Percentiles rank a stretch among this genome's conserved stretches.
Conservation (phyloP, 805 yeast genomes). For the Isabelozyma gotoi region DNA sequence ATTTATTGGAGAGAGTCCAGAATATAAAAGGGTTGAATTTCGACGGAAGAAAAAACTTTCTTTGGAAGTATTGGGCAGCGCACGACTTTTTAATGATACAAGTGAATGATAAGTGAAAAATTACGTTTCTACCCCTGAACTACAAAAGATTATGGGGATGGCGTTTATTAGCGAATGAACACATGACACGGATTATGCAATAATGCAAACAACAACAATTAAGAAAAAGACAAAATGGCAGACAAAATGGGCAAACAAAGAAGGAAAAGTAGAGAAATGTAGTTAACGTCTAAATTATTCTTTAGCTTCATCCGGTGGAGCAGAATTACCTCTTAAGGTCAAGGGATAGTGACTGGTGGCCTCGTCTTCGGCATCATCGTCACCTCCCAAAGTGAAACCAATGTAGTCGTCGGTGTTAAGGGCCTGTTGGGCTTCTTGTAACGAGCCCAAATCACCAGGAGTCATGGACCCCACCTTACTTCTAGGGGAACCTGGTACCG, state of each 20-base stretch:
- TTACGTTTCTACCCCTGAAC: too few species aligned
- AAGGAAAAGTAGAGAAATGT: too few species aligned
- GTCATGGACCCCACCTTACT: slow-evolving; percentile 80
- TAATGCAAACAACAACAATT: background rate
- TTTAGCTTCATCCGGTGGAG: slow-evolving; percentile 33
- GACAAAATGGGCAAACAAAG: too few species aligned
- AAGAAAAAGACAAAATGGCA: too few species aligned
- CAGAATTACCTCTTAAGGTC: slow-evolving; percentile 50
- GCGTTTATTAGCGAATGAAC: background rate
- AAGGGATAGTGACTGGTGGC: slow-evolving; percentile 42
- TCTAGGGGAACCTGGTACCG: slow-evolving; percentile 97
- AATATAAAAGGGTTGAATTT: background rate
- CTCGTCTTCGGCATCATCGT: slow-evolving; percentile 40
- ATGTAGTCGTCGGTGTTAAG: slow-evolving; percentile 76
- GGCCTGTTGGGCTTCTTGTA: slow-evolving; percentile 82
- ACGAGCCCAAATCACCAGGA: slow-evolving; percentile 96
- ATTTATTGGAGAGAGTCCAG: background rate
- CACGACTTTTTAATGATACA: background rate
- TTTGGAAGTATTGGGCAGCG: background rate
- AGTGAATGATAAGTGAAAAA: background rate
- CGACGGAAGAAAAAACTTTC: background rate
- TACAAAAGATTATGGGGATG: background rate
- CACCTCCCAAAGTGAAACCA: slow-evolving; percentile 49
- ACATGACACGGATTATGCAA: background rate
- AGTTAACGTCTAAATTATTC: too few species aligned